phyloP scores from a whole-genome alignment of 768 basidiomycete species.

The Trametes cingulata region DNA sequence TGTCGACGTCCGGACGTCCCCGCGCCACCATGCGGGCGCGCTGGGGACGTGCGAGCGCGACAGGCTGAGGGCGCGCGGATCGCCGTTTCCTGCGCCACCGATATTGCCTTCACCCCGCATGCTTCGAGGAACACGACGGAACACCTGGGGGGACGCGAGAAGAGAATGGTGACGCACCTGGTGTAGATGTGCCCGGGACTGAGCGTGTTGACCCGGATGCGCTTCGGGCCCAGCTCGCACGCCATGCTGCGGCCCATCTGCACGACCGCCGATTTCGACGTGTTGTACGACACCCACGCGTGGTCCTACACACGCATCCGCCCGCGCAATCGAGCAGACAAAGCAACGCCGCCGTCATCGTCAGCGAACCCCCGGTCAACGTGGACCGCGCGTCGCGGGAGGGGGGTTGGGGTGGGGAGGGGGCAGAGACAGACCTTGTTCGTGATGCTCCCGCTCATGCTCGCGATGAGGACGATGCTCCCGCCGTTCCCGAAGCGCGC shows the following conservation, averaged over 20 bases:
- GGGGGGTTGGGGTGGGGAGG: background rate
- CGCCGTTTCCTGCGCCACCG: too few relatives aligned
- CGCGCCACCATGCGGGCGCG: too few relatives aligned
- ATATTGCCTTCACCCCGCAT: too few relatives aligned
- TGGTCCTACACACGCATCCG: conserved; percentile 57
- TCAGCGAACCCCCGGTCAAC: background rate
- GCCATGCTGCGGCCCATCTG: conserved; percentile 86
- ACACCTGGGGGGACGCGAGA: too few relatives aligned
- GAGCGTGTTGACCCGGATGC: conserved; percentile 73
- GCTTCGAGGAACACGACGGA: too few relatives aligned
- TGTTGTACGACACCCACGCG: conserved; percentile 76
- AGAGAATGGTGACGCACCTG: conserved; percentile 49
- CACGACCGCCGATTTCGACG: conserved; percentile 74
- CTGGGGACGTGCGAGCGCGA: too few relatives aligned
- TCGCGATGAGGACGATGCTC: conserved; percentile 45
- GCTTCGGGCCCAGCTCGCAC: conserved; percentile 66
- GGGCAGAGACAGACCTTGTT: conserved; percentile 54
- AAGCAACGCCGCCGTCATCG: background rate
- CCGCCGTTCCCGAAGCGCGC: conserved; percentile 36
- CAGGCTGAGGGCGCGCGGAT: too few relatives aligned
- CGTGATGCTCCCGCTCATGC: conserved; percentile 53
- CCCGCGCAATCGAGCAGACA: background rate
- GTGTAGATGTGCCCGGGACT: conserved; percentile 81
- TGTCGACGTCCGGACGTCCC: too few relatives aligned
- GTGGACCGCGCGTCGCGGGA: too few relatives aligned